Base-by-base conservation (phyloP, 768 basidiomycete species). In the Glaciozyma antarctica region DNA sequence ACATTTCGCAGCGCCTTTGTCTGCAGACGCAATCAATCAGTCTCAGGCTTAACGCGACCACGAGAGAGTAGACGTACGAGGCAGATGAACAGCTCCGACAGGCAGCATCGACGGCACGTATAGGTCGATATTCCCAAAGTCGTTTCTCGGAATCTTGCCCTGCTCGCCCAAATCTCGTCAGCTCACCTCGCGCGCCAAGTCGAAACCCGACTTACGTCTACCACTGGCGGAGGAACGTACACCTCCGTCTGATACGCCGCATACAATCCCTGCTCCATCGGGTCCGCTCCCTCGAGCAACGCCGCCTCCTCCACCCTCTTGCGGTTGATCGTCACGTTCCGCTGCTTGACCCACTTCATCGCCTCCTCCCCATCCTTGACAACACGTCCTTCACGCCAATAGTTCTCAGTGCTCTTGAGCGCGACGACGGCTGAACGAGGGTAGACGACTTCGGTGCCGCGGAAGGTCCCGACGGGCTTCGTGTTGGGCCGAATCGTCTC, bases 81-180 rank as follows among this genome's bases (percentile, higher is more conserved):
- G 89, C 24, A 99, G 79, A 78, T 97, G 90, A 3, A 80, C 86
- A 7, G 84, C 89, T 24, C 95, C 95, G 60, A 75, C 77, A 3
- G 95, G 95, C 38, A 98, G 81, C 95, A 99, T 99, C 5, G 89
- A 86, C 34, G 89, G 86, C 30, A 88, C 89, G 76, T 94, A 99
- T 30, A 99, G 78, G 77, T 99, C 94, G 69, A 99, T 88, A 75
- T 97, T 99, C 22, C 94, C 94, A 75, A 94, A 99, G 69, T 86
- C 84, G 73, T 99, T 99, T 78, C 89, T 93, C 9, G 92, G 92
- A 38, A 99, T 83, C 75, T 83, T 85, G 41, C 94, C 94, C 93
- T 98, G 73, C 32, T 48, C 16, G 57, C 52, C 58, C n/a, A 21
- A n/a, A 47, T 16, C 9, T 30, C 44, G 60, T 24, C 44, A 49